Evolutionary conservation across 1,139 yeast genomes (phyloP), one percentile per base, ranked within the genome.

Genomic region (Pichia sp.): DNA sequence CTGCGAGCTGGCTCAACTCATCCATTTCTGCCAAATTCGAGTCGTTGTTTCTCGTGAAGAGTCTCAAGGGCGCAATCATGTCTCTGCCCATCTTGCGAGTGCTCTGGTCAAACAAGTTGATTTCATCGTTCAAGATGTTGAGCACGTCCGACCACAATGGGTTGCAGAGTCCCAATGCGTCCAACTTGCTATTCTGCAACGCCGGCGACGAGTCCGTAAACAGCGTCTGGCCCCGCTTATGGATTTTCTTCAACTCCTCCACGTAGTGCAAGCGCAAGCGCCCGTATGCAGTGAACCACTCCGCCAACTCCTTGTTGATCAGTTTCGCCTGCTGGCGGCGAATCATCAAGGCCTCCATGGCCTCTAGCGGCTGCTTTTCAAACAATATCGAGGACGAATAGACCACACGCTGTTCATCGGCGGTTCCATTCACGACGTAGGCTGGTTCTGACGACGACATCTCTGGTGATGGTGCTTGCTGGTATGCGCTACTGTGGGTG

Each of bases 111-210:
- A 79, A 79, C 38, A 81, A 71, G 46, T 75, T 73, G 52, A 81
- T 72, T 63, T 85, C 88, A 42, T 76, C 72, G 61, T 78, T 75
- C 44, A 85, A 70, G 46, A 80, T 76, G 43, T 74, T 74, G 41
- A 85, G 68, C 46, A 84, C 73, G 48, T 83, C 76, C 57, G 75
- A 74, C 89, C 90, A 85, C 53, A 84, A 67, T 49, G 77, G 77
- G 33, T 79, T 74, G 53, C 83, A 73, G 53, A 79, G 73, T 31
- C 89, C 88, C 58, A 81, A 75, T 2, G 78, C 72, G 55, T 76
- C 76, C 53, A 84, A 78, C 45, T 73, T 73, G 45, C 71, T 65
- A 58, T 72, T 68, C 51, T 69, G 68, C 43, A 69, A 63, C 17
- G 62, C 61, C 20, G 64, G 54, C 46, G 65, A 61, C 27, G 59